Base-by-base conservation (phyloP, 148 eudicot species). In the Chenopodium formosanum region DNA sequence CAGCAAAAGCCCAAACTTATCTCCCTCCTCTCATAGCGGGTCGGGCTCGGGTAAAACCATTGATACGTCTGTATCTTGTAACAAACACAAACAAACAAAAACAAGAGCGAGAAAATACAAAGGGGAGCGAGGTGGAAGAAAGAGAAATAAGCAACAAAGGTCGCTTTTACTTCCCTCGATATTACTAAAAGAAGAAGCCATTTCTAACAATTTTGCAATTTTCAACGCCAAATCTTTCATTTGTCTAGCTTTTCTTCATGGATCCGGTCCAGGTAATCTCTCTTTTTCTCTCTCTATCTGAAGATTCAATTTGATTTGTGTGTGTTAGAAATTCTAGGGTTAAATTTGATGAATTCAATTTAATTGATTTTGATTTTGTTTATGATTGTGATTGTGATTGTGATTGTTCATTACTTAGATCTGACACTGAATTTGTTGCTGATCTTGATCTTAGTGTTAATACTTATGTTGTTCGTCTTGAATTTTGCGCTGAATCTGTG, bases 221-320 rank as follows among this genome's bases (percentile, higher is more conserved):
- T 73, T 73, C 81, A 20, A 19, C 81, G 50, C 25, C 17, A 6
- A 31, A n/a, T 74, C n/a, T 4, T 23, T 0, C 16, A 20, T 37
- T 69, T 31, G 22, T 50, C 20, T 14, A 22, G 19, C 62, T 82
- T 62, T 46, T 17, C 78, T 71, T 71, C 73, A 86, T 86, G 88
- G 86, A 86, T 78, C 82, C 80, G 64, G 83, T 83, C 73, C 88
- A 86, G 75, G 88, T 86, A 82, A 81, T 62, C 25, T 73, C 74
- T 70, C 13, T 27, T 0, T 62, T 27, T 80, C n/a, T 84, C 71
- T 75, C 56, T 47, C 40, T 40, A 5, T 40, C n/a, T 12, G 2
- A 7, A 22, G 19, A 7, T 53, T 53, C 0, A 65, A 77, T 78
- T 78, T 12, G 56, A 20, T 16, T 71, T 71, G 46, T 40, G 70